Percentiles rank a stretch among this genome's conserved stretches.
phyloP scores from a whole-genome alignment of 208 protist species.

The Trypanosoma platydactyli region DNA sequence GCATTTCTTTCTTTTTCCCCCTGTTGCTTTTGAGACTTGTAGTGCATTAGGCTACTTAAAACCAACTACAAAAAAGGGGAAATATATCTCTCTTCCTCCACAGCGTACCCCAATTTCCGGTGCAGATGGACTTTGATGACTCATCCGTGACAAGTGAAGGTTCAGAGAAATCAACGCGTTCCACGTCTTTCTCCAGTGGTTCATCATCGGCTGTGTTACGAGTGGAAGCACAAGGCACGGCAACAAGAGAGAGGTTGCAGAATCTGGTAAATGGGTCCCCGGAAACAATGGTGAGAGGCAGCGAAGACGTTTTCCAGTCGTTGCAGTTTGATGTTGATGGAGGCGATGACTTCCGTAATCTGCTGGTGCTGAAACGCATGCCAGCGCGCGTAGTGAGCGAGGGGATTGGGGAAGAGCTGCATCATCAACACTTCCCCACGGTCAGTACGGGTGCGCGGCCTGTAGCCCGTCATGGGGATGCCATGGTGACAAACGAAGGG shows the following conservation, averaged over 20 bases:
- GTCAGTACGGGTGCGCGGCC: constrained; percentile 2
- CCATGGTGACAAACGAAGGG: background rate
- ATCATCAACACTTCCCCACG: constrained; percentile 12
- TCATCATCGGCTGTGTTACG: background rate
- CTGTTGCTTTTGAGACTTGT: background rate
- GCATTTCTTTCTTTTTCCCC: constrained; percentile 6
- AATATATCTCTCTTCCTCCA: no score
- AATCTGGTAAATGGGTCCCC: background rate
- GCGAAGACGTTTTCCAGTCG: no score
- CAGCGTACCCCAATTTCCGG: no score
- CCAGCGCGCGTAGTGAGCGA: background rate
- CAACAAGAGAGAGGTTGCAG: background rate
- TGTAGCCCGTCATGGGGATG: constrained; percentile 3
- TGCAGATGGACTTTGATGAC: constrained; percentile 28
- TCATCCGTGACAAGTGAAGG: background rate
- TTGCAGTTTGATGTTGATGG: background rate
- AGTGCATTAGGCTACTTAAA: background rate
- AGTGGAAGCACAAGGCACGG: background rate
- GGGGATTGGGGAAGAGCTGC: background rate
- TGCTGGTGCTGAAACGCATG: background rate
- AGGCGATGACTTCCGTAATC: background rate
- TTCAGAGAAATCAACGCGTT: no score
- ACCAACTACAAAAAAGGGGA: constrained; percentile 1
- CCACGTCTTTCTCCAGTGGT: background rate
- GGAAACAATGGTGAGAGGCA: no score